Evolutionary conservation across 257 asterid species (phyloP).

Genomic region (Linaria vulgaris): DNA sequence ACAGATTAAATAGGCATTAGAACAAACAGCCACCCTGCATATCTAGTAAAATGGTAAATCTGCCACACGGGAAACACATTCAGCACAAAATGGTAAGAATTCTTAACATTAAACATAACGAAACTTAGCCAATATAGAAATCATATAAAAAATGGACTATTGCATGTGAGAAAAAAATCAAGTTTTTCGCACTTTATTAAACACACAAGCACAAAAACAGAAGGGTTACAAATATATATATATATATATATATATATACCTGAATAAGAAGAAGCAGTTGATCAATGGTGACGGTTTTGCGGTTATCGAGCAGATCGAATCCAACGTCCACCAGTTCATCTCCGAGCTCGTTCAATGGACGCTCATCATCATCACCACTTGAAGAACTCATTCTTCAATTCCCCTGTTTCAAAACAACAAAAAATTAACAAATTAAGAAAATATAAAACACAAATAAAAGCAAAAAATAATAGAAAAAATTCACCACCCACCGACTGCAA

Average conservation of each 20-base stretch:
- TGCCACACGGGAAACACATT: not conserved
- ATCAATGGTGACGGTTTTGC: conserved; percentile 25
- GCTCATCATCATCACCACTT: conserved; percentile 2
- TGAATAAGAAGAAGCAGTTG: conserved; percentile 37
- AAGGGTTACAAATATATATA: too few relatives aligned
- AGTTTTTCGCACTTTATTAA: not conserved
- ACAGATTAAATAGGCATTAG: conserved; percentile 18
- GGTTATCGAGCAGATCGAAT: conserved; percentile 25
- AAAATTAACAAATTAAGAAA: not conserved
- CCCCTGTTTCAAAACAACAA: conserved; percentile 6
- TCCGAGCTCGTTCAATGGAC: conserved; percentile 32
- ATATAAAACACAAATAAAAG: not conserved
- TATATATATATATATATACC: conserved; percentile 27
- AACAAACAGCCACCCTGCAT: conserved; percentile 25
- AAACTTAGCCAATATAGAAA: not conserved
- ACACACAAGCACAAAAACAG: too few relatives aligned
- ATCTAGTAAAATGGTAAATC: conserved; percentile 6
- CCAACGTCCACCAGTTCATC: conserved; percentile 36
- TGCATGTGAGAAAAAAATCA: too few relatives aligned
- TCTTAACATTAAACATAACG: too few relatives aligned
- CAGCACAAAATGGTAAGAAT: conserved; percentile 13
- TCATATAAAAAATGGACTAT: too few relatives aligned
- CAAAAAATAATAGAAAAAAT: not conserved
- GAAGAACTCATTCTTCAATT: conserved; percentile 42
- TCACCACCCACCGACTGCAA: not conserved